These are phyloP conservation scores for Phaeotremella skinneri DNA, from an alignment of 768 basidiomycete species.

Conservation along the genomic window DNA sequence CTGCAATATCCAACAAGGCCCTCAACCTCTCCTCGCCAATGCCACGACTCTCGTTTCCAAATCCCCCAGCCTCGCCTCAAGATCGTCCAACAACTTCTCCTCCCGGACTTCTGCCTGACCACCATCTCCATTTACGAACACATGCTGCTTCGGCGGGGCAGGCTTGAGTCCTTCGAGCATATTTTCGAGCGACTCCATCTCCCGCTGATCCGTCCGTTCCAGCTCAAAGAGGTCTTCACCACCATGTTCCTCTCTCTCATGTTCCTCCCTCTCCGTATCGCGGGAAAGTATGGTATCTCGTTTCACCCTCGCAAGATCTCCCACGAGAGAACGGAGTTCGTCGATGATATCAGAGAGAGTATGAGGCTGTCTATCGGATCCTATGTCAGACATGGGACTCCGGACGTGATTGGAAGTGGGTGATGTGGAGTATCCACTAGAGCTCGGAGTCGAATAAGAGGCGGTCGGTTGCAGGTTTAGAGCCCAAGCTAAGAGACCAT, in stretches of 20 bases:
- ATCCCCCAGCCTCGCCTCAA: slow-evolving; percentile 17
- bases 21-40: too few relatives aligned
- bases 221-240: slow-evolving; percentile 39
- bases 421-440: background rate
- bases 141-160: too few relatives aligned
- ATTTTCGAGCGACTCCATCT: slow-evolving; percentile 60
- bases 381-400: slow-evolving; percentile 12
- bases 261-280: slow-evolving; percentile 74
- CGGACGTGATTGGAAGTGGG: slow-evolving; percentile 22
- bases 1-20: too few relatives aligned
- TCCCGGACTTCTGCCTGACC: slow-evolving; percentile 16
- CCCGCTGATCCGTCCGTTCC: slow-evolving; percentile 28
- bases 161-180: slow-evolving; percentile 48
- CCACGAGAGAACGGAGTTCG: slow-evolving; percentile 60
- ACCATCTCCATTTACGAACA: background rate
- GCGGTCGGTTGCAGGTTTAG: slow-evolving; percentile 11
- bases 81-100: slow-evolving; percentile 18
- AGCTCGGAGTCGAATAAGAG: background rate
- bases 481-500: slow-evolving; percentile 60
- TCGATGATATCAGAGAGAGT: slow-evolving; percentile 18
- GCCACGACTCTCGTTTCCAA: slow-evolving; percentile 4
- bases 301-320: slow-evolving; percentile 61
- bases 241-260: slow-evolving; percentile 57
- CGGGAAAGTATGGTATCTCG: slow-evolving; percentile 71
- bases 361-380: slow-evolving; percentile 34